Conservation (phyloP, 768 basidiomycete genomes). For the Lactifluus subvellereus region DNA sequence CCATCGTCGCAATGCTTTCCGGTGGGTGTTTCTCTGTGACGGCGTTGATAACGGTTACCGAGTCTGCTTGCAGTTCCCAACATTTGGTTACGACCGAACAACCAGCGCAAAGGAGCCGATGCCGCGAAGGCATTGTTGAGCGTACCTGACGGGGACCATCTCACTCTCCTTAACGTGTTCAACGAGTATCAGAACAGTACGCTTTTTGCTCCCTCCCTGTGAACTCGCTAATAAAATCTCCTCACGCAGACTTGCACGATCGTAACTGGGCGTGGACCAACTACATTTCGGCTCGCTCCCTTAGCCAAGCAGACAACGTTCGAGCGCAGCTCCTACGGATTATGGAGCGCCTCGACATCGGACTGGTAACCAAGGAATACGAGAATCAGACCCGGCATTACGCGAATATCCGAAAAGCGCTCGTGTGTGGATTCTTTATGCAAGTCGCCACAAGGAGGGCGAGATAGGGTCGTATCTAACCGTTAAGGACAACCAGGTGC, state of each 20-base stretch:
- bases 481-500: slow-evolving; percentile 89
- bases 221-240: background rate
- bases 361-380: slow-evolving; percentile 61
- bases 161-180: slow-evolving; percentile 92
- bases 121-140: slow-evolving; percentile 82
- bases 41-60: background rate
- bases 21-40: slow-evolving; percentile 41
- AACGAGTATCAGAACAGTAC: slow-evolving; percentile 84
- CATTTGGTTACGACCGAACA: slow-evolving; percentile 89
- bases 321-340: slow-evolving; percentile 80
- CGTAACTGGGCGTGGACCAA: slow-evolving; percentile 87
- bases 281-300: slow-evolving; percentile 76
- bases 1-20: slow-evolving; percentile 94
- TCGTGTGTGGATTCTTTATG: slow-evolving; percentile 97
- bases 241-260: slow-evolving; percentile 42
- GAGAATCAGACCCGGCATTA: slow-evolving; percentile 49
- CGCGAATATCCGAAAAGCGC: slow-evolving; percentile 68
- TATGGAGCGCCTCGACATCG: slow-evolving; percentile 89
- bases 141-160: slow-evolving; percentile 94
- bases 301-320: slow-evolving; percentile 90
- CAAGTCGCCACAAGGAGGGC: slow-evolving; percentile 94
- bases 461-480: slow-evolving; percentile 86
- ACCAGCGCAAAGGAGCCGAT: slow-evolving; percentile 86
- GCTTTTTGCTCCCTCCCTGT: slow-evolving; percentile 25
- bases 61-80: slow-evolving; percentile 61